Conservation (phyloP, 768 basidiomycete genomes). For the Psilocybe sp. region DNA sequence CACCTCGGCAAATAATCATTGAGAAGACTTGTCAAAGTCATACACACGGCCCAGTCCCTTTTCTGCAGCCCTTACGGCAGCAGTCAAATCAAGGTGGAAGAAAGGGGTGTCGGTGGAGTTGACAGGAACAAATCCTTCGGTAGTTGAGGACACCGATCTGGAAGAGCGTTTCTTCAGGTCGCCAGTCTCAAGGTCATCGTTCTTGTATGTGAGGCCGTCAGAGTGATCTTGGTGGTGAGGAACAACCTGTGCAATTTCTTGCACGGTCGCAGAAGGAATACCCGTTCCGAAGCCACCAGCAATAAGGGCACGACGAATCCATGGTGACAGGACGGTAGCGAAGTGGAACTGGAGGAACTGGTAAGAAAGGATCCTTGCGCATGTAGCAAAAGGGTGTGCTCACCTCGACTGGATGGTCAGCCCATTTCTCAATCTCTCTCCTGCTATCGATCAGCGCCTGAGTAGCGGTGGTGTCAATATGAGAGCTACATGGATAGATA, state of each 20-base stretch:
- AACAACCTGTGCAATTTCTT: constrained; percentile 79
- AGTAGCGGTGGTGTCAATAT: constrained; percentile 89
- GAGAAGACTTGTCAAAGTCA: background rate
- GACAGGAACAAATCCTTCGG: constrained; percentile 35
- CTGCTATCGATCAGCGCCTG: constrained; percentile 91
- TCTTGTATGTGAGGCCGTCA: constrained; percentile 19
- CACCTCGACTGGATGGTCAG: constrained; percentile 71
- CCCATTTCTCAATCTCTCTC: constrained; percentile 84
- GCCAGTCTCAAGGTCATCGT: constrained; percentile 29
- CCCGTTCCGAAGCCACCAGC: constrained; percentile 91
- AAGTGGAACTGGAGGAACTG: constrained; percentile 77
- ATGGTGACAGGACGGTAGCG: constrained; percentile 85
- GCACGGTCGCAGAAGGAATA: constrained; percentile 31
- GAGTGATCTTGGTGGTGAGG: constrained; percentile 46
- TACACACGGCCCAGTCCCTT: constrained; percentile 26
- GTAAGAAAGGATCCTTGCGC: background rate
- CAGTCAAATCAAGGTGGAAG: constrained; percentile 87
- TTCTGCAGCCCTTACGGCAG: constrained; percentile 72
- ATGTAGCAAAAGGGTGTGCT: constrained; percentile 9
- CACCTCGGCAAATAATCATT: no score
- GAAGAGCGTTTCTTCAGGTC: constrained; percentile 30
- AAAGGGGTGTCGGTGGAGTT: constrained; percentile 64
- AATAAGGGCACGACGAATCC: constrained; percentile 86
- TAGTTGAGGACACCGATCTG: constrained; percentile 6
- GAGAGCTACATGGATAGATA: constrained; percentile 45